Base-by-base conservation (phyloP, 2,329 filamentous ascomycete species). In the Stylonectria norvegica region DNA sequence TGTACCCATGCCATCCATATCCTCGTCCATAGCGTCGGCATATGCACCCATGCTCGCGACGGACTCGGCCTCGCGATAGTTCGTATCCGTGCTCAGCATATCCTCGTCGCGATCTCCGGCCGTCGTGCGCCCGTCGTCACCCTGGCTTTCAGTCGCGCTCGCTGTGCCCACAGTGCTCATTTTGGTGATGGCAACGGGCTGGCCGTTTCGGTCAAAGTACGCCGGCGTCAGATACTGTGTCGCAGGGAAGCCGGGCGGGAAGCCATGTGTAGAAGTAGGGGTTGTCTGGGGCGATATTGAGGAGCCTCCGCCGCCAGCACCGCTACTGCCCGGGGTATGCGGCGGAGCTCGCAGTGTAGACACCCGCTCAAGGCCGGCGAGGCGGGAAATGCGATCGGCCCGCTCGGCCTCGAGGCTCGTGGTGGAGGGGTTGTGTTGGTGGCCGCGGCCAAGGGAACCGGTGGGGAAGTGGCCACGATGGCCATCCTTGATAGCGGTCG, bases 401-500 rank as follows among this genome's bases (percentile, higher is more conserved):
- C 90, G 88, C 65, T 95, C 90, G 48, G 89, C 89, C 57, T 95
- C 90, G 45, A 93, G 81, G 56, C 85, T 91, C 51, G 79, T 85
- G 38, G 79, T 78, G 5, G 79, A 66, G 52, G 76, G 70, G 54
- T 78, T 73, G 58, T 81, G 72, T 56, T 80, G 66, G 62, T 81
- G 70, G 55, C 77, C 70, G 36, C 80, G 79, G 47, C 72, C 72
- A 41, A 76, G 72, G 42, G 65, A 55, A 7, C 60, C 60, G 16
- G 48, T 20, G 19, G 81, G 79, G 19, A 84, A 75, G 60, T 89
- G 81, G 49, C 91, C 91, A 45, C 89, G 86, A 60, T 96, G 89
- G 55, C 91, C 91, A 62, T 97, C 91, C 67, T 96, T 95, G 74
- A 95, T 95, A 36, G 91, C 91, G 10, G 89, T 93, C 14, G 91